phyloP scores from a whole-genome alignment of 78 protist species.

The Fonticula alba region DNA sequence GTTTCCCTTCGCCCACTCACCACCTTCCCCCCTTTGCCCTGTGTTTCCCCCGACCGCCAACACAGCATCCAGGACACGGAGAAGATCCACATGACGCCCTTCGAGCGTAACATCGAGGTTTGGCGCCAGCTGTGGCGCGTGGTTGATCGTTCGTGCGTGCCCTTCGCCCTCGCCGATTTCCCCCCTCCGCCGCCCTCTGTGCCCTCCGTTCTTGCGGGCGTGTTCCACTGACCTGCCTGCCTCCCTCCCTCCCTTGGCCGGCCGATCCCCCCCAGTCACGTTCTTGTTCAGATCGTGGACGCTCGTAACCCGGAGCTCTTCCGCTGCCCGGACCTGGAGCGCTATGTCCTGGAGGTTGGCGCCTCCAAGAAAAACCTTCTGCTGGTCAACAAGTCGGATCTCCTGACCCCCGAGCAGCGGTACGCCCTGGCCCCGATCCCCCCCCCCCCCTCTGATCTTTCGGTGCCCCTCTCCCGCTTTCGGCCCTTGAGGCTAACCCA shows the following conservation, averaged over 20 bases:
- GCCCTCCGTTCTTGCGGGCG: too few species aligned
- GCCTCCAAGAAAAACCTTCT: slow-evolving; percentile 32
- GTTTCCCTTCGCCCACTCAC: neutral
- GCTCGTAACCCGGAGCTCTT: slow-evolving; percentile 90
- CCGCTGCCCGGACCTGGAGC: slow-evolving; percentile 58
- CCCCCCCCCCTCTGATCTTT: too few species aligned
- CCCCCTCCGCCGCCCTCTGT: too few species aligned
- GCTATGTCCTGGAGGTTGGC: slow-evolving; percentile 35
- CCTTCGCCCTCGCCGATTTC: too few species aligned
- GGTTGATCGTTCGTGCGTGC: slow-evolving; percentile 55
- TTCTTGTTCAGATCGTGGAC: slow-evolving; percentile 88
- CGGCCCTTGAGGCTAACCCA: too few species aligned
- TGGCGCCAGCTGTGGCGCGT: slow-evolving; percentile 99
- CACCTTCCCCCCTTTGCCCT: too few species aligned
- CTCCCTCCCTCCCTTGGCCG: too few species aligned
- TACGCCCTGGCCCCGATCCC: neutral
- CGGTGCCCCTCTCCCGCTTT: too few species aligned
- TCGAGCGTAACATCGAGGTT: slow-evolving; percentile 83
- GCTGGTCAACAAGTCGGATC: slow-evolving; percentile 91
- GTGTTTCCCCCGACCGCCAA: neutral
- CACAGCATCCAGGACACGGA: slow-evolving; percentile 43
- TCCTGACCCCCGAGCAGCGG: slow-evolving; percentile 57
- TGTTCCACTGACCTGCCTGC: too few species aligned
- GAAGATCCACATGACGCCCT: slow-evolving; percentile 68
- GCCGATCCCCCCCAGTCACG: slow-evolving; percentile 19